Percentiles rank a stretch among this genome's conserved stretches.
Conservation (phyloP, 2,329 filamentous ascomycete genomes). For the Acrocalymma vagum region DNA sequence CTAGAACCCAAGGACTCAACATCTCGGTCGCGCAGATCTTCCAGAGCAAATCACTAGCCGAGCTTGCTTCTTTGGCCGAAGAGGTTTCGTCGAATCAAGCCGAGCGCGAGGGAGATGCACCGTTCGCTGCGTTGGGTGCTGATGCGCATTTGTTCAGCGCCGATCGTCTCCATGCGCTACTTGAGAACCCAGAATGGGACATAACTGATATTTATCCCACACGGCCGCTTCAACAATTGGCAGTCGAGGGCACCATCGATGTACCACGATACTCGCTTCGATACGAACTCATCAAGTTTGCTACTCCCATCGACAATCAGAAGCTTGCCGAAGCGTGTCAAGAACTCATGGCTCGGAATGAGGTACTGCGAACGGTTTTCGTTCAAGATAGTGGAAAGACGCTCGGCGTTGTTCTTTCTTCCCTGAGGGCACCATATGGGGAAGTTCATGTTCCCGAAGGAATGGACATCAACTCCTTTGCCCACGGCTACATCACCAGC, state of each 20-base stretch:
- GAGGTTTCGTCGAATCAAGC: conserved; percentile 35
- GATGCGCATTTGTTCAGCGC: conserved; percentile 57
- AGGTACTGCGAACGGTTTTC: conserved; percentile 73
- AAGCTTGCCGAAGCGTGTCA: conserved; percentile 61
- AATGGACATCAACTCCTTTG: conserved; percentile 60
- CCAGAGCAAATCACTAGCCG: conserved; percentile 49
- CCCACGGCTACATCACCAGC: conserved; percentile 61
- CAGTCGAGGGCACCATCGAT: conserved; percentile 65
- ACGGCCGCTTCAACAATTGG: conserved; percentile 67
- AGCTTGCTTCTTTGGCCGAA: conserved; percentile 34
- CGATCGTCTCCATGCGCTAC: conserved; percentile 59
- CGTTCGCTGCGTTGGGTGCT: conserved; percentile 61
- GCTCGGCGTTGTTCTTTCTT: conserved; percentile 66
- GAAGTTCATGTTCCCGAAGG: conserved; percentile 50
- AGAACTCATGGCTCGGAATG: conserved; percentile 66
- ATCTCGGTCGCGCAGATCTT: conserved; percentile 58
- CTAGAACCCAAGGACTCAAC: conserved; percentile 44
- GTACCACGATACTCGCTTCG: conserved; percentile 68
- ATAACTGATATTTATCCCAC: conserved; percentile 67
- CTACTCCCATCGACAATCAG: conserved; percentile 58
- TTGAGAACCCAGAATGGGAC: conserved; percentile 61
- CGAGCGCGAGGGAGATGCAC: conserved; percentile 42
- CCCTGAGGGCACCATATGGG: conserved; percentile 61
- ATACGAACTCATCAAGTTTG: conserved; percentile 72
- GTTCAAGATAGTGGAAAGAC: conserved; percentile 59